phyloP scores from a whole-genome alignment of 2,329 filamentous ascomycete genomes.

The Endothia cerciana region DNA sequence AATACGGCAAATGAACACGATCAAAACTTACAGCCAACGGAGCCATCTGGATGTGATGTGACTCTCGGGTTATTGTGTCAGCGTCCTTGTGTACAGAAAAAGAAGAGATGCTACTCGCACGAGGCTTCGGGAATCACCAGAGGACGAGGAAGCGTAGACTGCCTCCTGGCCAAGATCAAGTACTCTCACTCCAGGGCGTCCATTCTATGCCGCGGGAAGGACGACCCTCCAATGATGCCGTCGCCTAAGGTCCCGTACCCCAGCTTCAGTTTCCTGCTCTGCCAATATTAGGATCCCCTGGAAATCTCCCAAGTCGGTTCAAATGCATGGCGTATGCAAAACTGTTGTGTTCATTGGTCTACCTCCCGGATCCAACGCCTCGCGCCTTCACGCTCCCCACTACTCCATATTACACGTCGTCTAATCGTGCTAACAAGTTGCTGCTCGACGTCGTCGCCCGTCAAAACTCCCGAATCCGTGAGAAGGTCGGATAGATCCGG shows the following conservation, averaged over 20 bases:
- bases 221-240: too few relatives aligned
- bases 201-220: too few relatives aligned
- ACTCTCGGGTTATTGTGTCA: not conserved
- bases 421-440: not conserved
- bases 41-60: not conserved
- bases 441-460: not conserved
- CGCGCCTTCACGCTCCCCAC: not conserved
- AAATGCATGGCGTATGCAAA: not conserved
- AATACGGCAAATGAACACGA: slow-evolving; percentile 56
- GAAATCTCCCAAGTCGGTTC: too few relatives aligned
- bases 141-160: too few relatives aligned
- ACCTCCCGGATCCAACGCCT: not conserved
- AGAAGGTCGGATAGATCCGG: not conserved
- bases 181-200: too few relatives aligned
- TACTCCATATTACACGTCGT: not conserved
- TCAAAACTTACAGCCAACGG: slow-evolving; percentile 38
- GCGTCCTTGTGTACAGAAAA: not conserved
- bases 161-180: too few relatives aligned
- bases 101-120: not conserved
- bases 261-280: too few relatives aligned
- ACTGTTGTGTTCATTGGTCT: not conserved
- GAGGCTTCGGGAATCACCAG: too few relatives aligned
- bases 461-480: not conserved
- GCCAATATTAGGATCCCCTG: too few relatives aligned
- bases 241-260: too few relatives aligned